Evolutionary conservation across 805 yeast genomes (phyloP).

Genomic region (Candida endomychidarum): DNA sequence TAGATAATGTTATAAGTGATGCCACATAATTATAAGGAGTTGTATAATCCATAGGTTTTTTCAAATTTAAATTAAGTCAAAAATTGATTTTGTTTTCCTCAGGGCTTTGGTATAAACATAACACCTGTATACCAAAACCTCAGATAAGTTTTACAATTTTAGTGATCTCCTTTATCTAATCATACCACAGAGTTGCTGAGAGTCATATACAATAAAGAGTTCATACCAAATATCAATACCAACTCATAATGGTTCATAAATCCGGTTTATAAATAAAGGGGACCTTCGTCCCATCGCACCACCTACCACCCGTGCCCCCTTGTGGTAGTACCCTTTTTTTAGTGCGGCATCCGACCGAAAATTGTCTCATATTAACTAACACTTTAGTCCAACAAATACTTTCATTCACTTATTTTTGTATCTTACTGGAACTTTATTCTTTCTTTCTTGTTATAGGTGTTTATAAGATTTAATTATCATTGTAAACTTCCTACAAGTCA

Average conservation of each 20-base stretch:
- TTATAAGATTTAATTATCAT: conserved; percentile 20
- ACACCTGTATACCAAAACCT: neutral
- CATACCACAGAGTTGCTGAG: no score
- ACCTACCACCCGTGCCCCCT: conserved; percentile 2
- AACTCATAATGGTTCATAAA: no score
- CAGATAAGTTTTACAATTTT: neutral
- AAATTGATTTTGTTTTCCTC: neutral
- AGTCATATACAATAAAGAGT: no score
- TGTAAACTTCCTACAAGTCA: conserved; percentile 12
- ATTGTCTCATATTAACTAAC: neutral
- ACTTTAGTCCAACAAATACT: conserved; percentile 8
- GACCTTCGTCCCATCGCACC: no score
- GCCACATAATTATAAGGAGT: no score
- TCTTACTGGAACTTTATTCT: conserved; percentile 13
- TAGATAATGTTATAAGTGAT: no score
- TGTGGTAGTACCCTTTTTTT: neutral
- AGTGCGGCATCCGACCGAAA: neutral
- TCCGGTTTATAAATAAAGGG: no score
- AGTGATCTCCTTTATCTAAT: no score
- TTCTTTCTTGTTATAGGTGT: conserved; percentile 12
- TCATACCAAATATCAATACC: no score
- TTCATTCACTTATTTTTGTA: conserved; percentile 10
- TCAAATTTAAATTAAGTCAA: neutral
- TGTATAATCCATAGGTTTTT: no score
- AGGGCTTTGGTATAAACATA: neutral